Base-by-base conservation (phyloP, 2,329 filamentous ascomycete genomes). In the Pseudonectria foliicola region DNA sequence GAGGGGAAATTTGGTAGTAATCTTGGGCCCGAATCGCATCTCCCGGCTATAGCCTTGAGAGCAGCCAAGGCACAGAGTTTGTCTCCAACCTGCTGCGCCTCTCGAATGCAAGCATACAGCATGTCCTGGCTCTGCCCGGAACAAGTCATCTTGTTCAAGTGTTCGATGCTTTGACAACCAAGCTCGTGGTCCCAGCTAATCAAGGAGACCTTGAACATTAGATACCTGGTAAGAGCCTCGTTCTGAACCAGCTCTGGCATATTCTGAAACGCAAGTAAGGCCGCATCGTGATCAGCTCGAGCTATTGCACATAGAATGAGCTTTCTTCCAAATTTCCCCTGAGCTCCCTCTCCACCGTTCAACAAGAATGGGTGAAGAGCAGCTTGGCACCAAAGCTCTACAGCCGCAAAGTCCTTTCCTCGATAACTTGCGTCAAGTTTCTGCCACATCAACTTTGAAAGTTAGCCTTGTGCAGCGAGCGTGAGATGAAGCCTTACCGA, bases 21-120 rank as follows among this genome's bases (percentile, higher is more conserved):
- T 4, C 38, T 27, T 4, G 34, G 26, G 10, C 43, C 46, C 6
- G 33, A 29, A n/a, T 49, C 41, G 37, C 52, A 53, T 6, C 40
- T 54, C n/a, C 53, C 43, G 2, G 50, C 45, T 3, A 64, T 44
- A 7, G 57, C 54, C 23, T 58, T 59, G 23, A 67, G 50, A 7
- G 61, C 61, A 10, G 49, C 43, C 15, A 64, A 38, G 0, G 80
- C 74, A 43, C 81, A 76, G 0, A 64, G 43, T 33, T 72, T 78
- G 41, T 86, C 75, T 0, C 78, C 76, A 1, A 66, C 64, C 42
- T 77, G 67, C 32, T 88, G 79, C 3, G 86, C 82, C 55, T 93
- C 86, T 18, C 86, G 63, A 14, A 86, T 75, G 48, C 88, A 95
- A 1, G 86, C 84, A 44, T 89, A 87, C 1, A 95, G 66, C 28